Evolutionary conservation across 1,139 yeast species (phyloP), one percentile per base, ranked within the genome.

Genomic region (Debaryomycetaceae sp.): DNA sequence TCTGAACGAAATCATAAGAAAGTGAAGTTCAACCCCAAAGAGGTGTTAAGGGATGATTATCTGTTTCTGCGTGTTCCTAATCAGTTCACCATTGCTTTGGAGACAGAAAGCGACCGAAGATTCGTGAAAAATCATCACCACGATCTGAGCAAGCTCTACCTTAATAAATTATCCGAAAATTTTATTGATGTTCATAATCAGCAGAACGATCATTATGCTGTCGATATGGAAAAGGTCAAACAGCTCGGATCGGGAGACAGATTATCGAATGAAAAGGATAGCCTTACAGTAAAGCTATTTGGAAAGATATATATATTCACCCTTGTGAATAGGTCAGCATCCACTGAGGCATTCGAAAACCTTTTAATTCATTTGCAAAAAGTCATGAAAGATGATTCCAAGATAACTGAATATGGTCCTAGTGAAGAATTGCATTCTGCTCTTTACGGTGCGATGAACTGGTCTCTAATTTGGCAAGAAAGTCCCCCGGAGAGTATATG

Each of bases 391-490:
- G 56, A 54, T 13, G 43, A 40, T 9, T 39, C 35, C 6, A 24
- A 43, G 22, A 35, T 36, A 13, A 38, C 20, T 14, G 36, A 39
- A 17, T 46, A 50, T 1, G 20, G 39, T 1, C 5, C 43, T 7
- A 24, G 42, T 4, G 44, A 47, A 0, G 62, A 56, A 20, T 37
- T 64, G 4, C 57, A 58, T 33, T 45, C 49, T 0, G 55, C 65
- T 4, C 37, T 69, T 2, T 53, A 57, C 31, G 57, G 56, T 0
- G 40, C 72, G 6, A 51, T 67, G 5, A 56, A 58, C 40, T 73
- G 78, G 78, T 46, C 51, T 29, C 53, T 73, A 31, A 61, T 66
- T 8, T 24, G 60, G 3, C 76, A 72, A 45, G 63, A 62, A 36
- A 45, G 51, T 3, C 63, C 72, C 11, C 39, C 55, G 3, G 56